Percentiles rank a stretch among this genome's conserved stretches.
Conservation (phyloP, 257 asterid species). For the Solanum verrucosum region DNA sequence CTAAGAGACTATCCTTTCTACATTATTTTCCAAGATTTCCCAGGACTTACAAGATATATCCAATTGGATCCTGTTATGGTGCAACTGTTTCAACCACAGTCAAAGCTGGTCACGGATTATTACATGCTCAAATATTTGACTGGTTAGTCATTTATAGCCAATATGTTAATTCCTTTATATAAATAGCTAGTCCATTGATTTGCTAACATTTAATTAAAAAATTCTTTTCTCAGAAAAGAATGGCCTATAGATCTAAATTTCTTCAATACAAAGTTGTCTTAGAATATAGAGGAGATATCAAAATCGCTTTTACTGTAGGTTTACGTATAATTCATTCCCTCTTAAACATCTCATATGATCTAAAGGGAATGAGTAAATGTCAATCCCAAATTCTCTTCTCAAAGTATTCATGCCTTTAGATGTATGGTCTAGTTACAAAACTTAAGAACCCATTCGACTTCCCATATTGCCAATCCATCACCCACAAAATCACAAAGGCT, state of each 20-base stretch:
- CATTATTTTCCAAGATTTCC: neutral
- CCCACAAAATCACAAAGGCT: neutral
- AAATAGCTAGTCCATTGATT: neutral
- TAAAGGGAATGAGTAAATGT: neutral
- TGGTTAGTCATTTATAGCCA: neutral
- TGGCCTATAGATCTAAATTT: neutral
- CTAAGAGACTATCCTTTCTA: neutral
- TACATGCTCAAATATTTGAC: neutral
- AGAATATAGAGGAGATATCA: neutral
- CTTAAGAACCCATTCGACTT: neutral
- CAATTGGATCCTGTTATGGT: neutral
- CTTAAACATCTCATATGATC: neutral
- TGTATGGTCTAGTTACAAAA: neutral
- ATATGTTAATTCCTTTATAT: neutral
- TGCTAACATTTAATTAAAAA: neutral
- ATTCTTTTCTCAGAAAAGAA: neutral
- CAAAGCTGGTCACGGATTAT: neutral
- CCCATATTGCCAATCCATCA: neutral
- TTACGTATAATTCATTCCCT: neutral
- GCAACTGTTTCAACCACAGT: neutral
- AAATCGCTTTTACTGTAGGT: neutral
- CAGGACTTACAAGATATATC: neutral
- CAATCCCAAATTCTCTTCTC: neutral
- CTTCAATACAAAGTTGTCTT: neutral
- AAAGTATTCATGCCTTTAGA: neutral